Conservation (phyloP, 2,329 filamentous ascomycete genomes). For the Xylariaceae sp. region DNA sequence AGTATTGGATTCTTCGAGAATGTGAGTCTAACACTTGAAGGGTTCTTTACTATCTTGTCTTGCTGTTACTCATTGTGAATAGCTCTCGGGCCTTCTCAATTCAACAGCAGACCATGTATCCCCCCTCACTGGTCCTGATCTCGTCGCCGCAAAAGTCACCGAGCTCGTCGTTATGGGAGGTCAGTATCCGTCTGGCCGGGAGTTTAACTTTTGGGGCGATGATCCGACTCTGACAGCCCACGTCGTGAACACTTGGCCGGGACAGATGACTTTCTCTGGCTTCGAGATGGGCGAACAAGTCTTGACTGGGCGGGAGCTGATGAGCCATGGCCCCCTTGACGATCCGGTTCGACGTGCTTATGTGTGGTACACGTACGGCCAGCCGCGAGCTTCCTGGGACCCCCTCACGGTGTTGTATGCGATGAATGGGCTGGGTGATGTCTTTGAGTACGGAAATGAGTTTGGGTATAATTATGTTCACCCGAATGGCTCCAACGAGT, state of each 20-base stretch:
- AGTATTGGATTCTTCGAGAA: conserved; percentile 45
- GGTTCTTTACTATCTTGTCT: neutral
- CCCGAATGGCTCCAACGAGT: conserved; percentile 39
- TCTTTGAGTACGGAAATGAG: conserved; percentile 36
- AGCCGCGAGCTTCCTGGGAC: conserved; percentile 38
- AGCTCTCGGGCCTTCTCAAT: conserved; percentile 43
- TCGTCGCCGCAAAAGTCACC: conserved; percentile 41
- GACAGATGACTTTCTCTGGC: conserved; percentile 39
- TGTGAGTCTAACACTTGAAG: conserved; percentile 18
- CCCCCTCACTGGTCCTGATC: conserved; percentile 35
- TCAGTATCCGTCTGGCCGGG: conserved; percentile 41
- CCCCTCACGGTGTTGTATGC: conserved; percentile 40
- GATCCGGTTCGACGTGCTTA: conserved; percentile 39
- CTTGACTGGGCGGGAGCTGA: conserved; percentile 35
- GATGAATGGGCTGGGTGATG: conserved; percentile 31
- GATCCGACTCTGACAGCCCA: conserved; percentile 36
- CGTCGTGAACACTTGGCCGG: conserved; percentile 44
- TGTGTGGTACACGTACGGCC: conserved; percentile 36
- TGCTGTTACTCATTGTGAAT: conserved; percentile 12
- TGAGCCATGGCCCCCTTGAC: conserved; percentile 25
- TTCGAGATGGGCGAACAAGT: conserved; percentile 41
- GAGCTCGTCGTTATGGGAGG: conserved; percentile 53
- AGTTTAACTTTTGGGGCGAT: conserved; percentile 47
- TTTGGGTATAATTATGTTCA: conserved; percentile 39
- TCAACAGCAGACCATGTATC: conserved; percentile 40